Evolutionary conservation across 495 filamentous ascomycete genomes (phyloP), one percentile per base, ranked within the genome.

Genomic region (Aspergillus ellipticus): DNA sequence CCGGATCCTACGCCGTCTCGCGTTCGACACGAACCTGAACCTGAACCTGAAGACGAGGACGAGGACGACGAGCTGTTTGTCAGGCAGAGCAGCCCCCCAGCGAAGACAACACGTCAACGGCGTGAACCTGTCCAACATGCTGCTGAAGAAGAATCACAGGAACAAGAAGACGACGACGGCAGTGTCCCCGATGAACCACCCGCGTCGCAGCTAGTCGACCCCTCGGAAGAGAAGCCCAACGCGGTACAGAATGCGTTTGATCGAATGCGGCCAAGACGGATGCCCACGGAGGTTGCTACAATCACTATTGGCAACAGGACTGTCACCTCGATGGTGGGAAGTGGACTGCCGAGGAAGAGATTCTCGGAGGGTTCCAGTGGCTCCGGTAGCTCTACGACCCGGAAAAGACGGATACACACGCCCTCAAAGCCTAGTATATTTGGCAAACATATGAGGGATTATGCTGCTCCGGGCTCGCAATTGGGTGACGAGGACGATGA

Each of bases 291-390:
- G 65, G 75, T 85, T 48, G 92, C 93, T 28, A 96, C 90, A 2
- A 94, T 97, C 28, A 96, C 90, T 0, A 88, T 97, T 51, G 93
- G 90, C 3, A 81, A 88, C 51, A 83, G 82, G 37, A 91, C 89
- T 0, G 84, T 91, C 19, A 91, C 76, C 6, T 79, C 81, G 0
- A 72, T 81, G 42, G 68, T 88, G 55, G 84, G 83, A 11, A 79
- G 73, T 59, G 71, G 74, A 50, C 33, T 67, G 1, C 68, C 71
- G 26, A 75, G 72, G 54, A 77, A 76, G 49, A 64, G 74, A 20
- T 56, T 68, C 17, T 13, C n/a, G 35, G 63, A 61, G 4, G 65
- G 54, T 31, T 41, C 49, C 53, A 53, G 64, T 6, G 57, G 53
- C 29, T 45, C 63, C 7, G 48, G 49, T 6, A 56, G 58, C 1